Conservation (phyloP, 1,139 yeast genomes). For the Nematodospora anomalae region DNA sequence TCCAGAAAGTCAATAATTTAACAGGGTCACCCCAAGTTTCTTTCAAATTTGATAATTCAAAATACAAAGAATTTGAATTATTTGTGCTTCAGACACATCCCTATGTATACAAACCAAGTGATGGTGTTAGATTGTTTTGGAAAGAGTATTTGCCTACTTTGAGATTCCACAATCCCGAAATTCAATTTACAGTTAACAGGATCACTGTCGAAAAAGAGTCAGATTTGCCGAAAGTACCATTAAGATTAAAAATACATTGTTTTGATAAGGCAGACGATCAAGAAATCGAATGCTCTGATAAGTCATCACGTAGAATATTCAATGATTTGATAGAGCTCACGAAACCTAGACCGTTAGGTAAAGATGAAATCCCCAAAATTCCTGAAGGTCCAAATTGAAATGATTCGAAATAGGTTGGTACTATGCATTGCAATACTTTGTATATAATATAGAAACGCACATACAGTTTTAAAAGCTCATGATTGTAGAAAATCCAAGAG, state of each 20-base stretch:
- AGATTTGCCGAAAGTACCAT: slow-evolving; percentile 49
- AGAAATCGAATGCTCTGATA: slow-evolving; percentile 35
- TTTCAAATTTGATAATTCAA: slow-evolving; percentile 28
- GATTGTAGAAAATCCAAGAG: slow-evolving; percentile 55
- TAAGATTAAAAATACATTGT: slow-evolving; percentile 35
- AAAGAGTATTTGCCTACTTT: slow-evolving; percentile 69
- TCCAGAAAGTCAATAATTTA: slow-evolving; percentile 37
- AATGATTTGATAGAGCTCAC: slow-evolving; percentile 32
- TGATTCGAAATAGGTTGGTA: not conserved
- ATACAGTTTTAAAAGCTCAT: not conserved
- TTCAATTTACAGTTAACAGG: slow-evolving; percentile 62
- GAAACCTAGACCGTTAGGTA: slow-evolving; percentile 29
- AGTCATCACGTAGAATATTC: slow-evolving; percentile 28
- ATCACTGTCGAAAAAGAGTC: slow-evolving; percentile 43
- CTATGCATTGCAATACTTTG: not conserved
- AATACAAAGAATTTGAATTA: slow-evolving; percentile 30
- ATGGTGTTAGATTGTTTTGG: slow-evolving; percentile 61
- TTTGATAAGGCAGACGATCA: slow-evolving; percentile 17
- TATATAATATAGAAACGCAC: not conserved
- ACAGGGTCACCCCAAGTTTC: slow-evolving; percentile 42
- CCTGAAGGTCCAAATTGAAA: not conserved
- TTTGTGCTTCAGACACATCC: slow-evolving; percentile 8
- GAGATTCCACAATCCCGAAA: slow-evolving; percentile 75
- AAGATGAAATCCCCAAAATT: slow-evolving; percentile 26
- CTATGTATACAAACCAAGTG: slow-evolving; percentile 28